Evolutionary conservation across 2,329 filamentous ascomycete species (phyloP).

Genomic region (Ceratocystis cacaofunesta): DNA sequence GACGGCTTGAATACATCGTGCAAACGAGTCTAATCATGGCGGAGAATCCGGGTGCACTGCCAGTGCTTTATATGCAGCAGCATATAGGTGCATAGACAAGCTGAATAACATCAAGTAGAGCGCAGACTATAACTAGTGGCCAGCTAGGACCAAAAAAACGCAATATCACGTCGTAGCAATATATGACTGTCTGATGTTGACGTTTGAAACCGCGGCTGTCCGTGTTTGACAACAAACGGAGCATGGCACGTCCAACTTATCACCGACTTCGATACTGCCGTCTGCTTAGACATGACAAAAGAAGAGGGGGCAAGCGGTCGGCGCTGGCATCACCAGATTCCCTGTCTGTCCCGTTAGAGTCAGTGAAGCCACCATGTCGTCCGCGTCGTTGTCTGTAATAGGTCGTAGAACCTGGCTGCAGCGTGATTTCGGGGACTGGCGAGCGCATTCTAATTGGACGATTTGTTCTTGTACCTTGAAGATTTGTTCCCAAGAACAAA

Average conservation of each 20-base stretch:
- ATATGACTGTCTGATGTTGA: too few species aligned
- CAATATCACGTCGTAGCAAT: too few species aligned
- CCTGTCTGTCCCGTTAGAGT: too few species aligned
- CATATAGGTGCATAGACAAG: not conserved
- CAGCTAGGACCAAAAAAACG: too few species aligned
- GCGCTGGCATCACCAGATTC: too few species aligned
- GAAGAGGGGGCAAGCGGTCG: too few species aligned
- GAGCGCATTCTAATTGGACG: not conserved
- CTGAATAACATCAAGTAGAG: not conserved
- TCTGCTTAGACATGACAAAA: too few species aligned
- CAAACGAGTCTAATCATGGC: not conserved
- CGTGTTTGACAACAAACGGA: not conserved
- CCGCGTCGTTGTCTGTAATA: not conserved
- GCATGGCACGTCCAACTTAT: too few species aligned
- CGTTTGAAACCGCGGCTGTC: not conserved
- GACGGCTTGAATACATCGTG: not conserved
- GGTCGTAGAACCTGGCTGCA: not conserved
- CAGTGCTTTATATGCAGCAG: not conserved
- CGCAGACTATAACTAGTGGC: too few species aligned
- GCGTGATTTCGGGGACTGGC: not conserved
- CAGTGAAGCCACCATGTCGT: too few species aligned
- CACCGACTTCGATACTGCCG: too few species aligned
- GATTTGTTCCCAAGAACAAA: not conserved
- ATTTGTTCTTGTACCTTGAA: not conserved
- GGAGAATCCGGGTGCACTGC: not conserved